phyloP scores from a whole-genome alignment of 108 stramenopile genomes.

The Fragilaria radians region DNA sequence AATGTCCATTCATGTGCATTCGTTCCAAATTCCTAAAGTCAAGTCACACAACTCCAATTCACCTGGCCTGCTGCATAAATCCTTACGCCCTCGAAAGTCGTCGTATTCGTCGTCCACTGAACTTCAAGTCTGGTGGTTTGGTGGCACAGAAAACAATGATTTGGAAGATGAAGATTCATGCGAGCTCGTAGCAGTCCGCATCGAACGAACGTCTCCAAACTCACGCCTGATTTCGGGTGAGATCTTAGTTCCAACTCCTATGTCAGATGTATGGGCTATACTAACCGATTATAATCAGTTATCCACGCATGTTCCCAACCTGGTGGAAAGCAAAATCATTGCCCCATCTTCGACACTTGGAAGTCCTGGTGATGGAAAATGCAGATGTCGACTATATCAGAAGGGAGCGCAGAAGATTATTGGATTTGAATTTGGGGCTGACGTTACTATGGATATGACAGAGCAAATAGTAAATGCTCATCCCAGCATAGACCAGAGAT shows the following conservation, averaged over 20 bases:
- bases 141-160: constrained; percentile 17
- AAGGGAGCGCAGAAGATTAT: constrained; percentile 90
- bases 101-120: constrained; percentile 18
- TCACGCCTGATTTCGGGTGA: constrained; percentile 78
- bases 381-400: constrained; percentile 69
- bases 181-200: constrained; percentile 64
- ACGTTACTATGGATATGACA: constrained; percentile 87
- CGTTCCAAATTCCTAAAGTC: no score
- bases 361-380: constrained; percentile 43
- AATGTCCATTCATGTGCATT: no score
- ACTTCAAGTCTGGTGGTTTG: constrained; percentile 50
- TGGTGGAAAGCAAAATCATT: constrained; percentile 65
- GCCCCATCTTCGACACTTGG: constrained; percentile 1
- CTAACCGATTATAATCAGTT: constrained; percentile 88
- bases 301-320: constrained; percentile 81
- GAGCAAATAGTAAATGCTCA: constrained; percentile 36
- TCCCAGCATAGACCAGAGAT: background rate
- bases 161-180: constrained; percentile 33
- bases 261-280: constrained; percentile 78
- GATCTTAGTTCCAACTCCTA: constrained; percentile 47
- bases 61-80: background rate
- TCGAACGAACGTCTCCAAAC: constrained; percentile 79
- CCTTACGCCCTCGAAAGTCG: no score
- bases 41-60: background rate
- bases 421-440: constrained; percentile 88